Percentiles rank a stretch among this genome's conserved stretches.
phyloP scores from a whole-genome alignment of 192 early-diverging fungal genomes.

The Rhizoclosmatium globosum region DNA sequence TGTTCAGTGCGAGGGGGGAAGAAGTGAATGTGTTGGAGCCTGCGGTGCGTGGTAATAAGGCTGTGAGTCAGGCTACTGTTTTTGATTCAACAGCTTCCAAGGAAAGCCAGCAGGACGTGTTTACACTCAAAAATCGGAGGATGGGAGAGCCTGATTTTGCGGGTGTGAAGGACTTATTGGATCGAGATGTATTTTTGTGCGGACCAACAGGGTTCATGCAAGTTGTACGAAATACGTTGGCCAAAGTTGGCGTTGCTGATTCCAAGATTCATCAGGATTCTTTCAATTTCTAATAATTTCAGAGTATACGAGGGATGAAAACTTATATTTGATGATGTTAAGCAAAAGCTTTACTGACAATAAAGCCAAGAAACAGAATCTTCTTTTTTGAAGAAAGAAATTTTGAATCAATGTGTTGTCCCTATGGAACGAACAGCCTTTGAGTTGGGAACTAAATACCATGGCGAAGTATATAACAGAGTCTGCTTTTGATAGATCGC shows the following conservation, averaged over 20 bases:
- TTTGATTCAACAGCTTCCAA: slow-evolving; percentile 17
- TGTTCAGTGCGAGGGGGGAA: slow-evolving; percentile 1
- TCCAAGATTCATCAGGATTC: not conserved
- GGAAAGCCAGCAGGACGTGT: too few species aligned
- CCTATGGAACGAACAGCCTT: too few species aligned
- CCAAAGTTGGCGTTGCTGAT: not conserved
- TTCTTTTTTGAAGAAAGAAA: too few species aligned
- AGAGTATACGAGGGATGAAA: too few species aligned
- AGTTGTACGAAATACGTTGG: not conserved
- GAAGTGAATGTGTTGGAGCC: not conserved
- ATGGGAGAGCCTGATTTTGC: not conserved
- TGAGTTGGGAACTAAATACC: too few species aligned
- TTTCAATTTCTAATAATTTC: not conserved
- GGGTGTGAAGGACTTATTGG: not conserved
- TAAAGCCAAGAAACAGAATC: too few species aligned
- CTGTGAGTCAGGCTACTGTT: not conserved
- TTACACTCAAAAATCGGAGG: not conserved
- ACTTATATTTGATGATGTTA: too few species aligned
- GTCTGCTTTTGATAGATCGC: too few species aligned
- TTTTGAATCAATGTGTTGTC: too few species aligned
- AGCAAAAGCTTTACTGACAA: too few species aligned
- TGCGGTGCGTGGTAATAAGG: not conserved
- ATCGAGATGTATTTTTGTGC: slow-evolving; percentile 18
- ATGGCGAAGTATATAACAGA: too few species aligned
- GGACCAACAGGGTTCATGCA: slow-evolving; percentile 22